These are phyloP conservation scores for Volvox reticuliferus DNA, from an alignment of 139 green algal genomes.

Conservation along the genomic window DNA sequence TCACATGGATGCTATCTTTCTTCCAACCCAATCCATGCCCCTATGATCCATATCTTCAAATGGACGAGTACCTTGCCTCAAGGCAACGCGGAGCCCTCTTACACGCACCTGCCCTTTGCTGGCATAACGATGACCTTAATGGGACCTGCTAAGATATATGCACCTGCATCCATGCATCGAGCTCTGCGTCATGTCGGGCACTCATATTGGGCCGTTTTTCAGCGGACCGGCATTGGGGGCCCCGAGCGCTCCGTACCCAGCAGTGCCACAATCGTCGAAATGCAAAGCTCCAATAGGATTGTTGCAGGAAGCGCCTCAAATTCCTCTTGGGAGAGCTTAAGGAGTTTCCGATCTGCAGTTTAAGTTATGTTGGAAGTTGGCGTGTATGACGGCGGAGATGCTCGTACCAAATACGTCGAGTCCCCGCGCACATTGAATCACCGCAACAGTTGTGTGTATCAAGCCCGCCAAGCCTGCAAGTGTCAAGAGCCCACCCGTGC, in stretches of 20 bases:
- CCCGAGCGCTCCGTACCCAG: not conserved
- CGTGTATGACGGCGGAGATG: not conserved
- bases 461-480: constrained; percentile 24
- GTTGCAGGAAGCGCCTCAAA: constrained; percentile 42
- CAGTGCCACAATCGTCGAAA: not conserved
- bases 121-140: constrained; percentile 37
- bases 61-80: not conserved
- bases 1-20: not conserved
- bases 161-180: constrained; percentile 15
- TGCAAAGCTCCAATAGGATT: constrained; percentile 25
- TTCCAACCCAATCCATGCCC: not conserved
- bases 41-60: not conserved
- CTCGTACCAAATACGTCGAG: not conserved
- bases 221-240: not conserved
- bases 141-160: constrained; percentile 35
- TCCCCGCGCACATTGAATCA: constrained; percentile 45
- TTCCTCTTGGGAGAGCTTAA: constrained; percentile 55
- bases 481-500: constrained; percentile 23
- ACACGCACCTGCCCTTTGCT: constrained; percentile 41
- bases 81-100: not conserved
- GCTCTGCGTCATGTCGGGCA: not conserved
- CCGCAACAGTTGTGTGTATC: constrained; percentile 39
- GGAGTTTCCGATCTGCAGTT: constrained; percentile 35
- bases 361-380: not conserved
- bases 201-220: not conserved